Percentiles rank a stretch among this genome's conserved stretches.
These are phyloP conservation scores for Croton laevigatus DNA, from an alignment of 441 rosid species.

Conservation along the genomic window DNA sequence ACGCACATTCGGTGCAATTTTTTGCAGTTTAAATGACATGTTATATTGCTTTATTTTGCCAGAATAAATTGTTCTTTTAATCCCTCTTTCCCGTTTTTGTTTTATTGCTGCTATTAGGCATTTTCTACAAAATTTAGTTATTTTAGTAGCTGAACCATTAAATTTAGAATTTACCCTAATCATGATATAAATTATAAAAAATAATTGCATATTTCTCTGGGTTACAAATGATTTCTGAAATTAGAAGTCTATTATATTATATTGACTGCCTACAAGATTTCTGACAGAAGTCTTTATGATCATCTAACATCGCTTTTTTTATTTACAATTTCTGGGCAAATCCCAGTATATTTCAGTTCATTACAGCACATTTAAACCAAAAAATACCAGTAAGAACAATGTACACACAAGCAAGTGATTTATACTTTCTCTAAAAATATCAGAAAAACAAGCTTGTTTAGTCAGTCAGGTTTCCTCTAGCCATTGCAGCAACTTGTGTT, in stretches of 20 bases:
- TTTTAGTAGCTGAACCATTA: no score
- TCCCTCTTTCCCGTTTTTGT: no score
- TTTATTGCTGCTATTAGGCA: no score
- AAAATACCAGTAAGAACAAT: conserved; percentile 12
- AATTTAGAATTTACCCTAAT: no score
- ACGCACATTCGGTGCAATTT: no score
- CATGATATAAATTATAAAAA: no score
- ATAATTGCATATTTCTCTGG: no score
- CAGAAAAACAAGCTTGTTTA: background rate
- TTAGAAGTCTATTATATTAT: no score
- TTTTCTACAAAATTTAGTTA: no score
- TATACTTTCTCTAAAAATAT: background rate
- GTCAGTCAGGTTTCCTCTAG: background rate
- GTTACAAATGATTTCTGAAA: conserved; percentile 4
- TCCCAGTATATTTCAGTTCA: background rate
- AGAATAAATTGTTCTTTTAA: no score
- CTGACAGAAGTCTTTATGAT: no score
- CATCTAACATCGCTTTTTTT: background rate
- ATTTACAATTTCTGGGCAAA: conserved; percentile 28
- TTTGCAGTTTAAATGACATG: background rate
- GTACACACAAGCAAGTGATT: conserved; percentile 5
- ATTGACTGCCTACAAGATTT: no score
- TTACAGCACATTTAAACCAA: conserved; percentile 1
- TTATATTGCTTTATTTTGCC: background rate
- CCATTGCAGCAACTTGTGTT: conserved; percentile 27